A percentile compares a stretch with the other conserved stretches of the same genome.
Evolutionary conservation across 306 rosid genomes (phyloP).

Genomic region (Phaseolus lunatus): DNA sequence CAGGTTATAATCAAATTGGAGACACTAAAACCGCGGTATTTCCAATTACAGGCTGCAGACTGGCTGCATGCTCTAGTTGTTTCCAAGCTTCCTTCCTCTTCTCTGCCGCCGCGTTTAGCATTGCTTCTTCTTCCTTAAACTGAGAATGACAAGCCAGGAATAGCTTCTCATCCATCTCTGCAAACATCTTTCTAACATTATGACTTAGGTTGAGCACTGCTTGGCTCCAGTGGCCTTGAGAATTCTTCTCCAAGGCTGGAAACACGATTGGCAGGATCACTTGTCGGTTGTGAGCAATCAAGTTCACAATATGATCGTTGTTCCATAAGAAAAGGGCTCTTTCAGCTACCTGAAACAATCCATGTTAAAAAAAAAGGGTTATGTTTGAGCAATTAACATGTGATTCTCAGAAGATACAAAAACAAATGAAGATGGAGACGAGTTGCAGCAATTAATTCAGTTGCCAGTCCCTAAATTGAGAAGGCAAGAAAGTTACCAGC

Average conservation of each 20-base stretch:
- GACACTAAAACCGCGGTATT: constrained; percentile 86
- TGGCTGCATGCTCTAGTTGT: constrained; percentile 74
- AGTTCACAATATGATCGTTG: constrained; percentile 81
- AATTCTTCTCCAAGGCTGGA: constrained; percentile 85
- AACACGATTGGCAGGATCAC: constrained; percentile 80
- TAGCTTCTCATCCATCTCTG: constrained; percentile 91
- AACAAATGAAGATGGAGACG: constrained; percentile 29
- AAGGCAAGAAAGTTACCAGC: constrained; percentile 4
- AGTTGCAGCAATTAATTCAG: not conserved
- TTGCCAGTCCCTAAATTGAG: not conserved
- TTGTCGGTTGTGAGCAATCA: constrained; percentile 84
- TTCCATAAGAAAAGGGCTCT: constrained; percentile 98
- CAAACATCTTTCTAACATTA: constrained; percentile 81
- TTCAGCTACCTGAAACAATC: constrained; percentile 86
- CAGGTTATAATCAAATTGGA: constrained; percentile 54
- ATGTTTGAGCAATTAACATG: constrained; percentile 3
- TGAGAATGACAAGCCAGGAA: constrained; percentile 64
- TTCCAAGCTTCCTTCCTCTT: constrained; percentile 85
- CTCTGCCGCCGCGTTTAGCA: constrained; percentile 51
- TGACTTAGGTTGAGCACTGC: constrained; percentile 84
- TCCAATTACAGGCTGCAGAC: constrained; percentile 76
- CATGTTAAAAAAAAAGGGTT: constrained; percentile 1
- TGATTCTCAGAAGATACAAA: constrained; percentile 34
- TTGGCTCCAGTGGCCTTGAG: constrained; percentile 86
- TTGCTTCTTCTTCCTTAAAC: constrained; percentile 74